Conservation (phyloP, 2,329 filamentous ascomycete genomes). For the Aspergillus phoenicis region DNA sequence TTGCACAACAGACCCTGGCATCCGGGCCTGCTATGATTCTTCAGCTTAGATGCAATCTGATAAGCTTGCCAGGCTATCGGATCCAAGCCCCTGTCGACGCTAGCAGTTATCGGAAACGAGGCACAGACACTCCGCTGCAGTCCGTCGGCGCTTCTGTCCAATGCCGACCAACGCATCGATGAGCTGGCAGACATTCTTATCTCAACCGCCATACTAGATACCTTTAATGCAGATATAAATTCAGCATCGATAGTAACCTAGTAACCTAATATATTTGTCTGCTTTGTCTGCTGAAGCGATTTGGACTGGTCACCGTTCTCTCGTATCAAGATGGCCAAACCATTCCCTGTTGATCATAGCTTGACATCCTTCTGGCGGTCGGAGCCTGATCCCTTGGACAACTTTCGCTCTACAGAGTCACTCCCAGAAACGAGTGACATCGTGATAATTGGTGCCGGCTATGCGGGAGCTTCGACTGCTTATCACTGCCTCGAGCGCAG, state of each 20-base stretch:
- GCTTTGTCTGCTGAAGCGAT: neutral
- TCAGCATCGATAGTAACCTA: neutral
- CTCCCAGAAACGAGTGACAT: conserved; percentile 47
- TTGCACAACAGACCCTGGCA: neutral
- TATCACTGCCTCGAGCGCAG: conserved; percentile 42
- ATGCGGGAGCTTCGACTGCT: conserved; percentile 45
- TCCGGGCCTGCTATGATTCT: neutral
- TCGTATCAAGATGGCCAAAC: conserved; percentile 17
- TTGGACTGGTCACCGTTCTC: neutral
- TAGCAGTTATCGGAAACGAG: neutral
- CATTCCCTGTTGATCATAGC: conserved; percentile 25
- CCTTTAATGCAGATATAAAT: neutral
- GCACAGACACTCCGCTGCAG: conserved; percentile 3
- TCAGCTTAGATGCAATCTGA: neutral
- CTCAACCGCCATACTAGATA: neutral
- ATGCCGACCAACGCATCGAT: conserved; percentile 1
- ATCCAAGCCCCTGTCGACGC: neutral
- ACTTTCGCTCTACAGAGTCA: conserved; percentile 41
- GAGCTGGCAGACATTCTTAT: conserved; percentile 2
- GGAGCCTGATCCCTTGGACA: conserved; percentile 44
- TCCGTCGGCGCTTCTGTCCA: neutral
- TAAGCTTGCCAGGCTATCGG: neutral
- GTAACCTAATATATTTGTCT: no score
- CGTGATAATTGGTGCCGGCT: conserved; percentile 50
- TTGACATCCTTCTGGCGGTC: conserved; percentile 49